Base-by-base conservation (phyloP, 1,284 basidiomycete genomes). In the Cryptococcus sp. region DNA sequence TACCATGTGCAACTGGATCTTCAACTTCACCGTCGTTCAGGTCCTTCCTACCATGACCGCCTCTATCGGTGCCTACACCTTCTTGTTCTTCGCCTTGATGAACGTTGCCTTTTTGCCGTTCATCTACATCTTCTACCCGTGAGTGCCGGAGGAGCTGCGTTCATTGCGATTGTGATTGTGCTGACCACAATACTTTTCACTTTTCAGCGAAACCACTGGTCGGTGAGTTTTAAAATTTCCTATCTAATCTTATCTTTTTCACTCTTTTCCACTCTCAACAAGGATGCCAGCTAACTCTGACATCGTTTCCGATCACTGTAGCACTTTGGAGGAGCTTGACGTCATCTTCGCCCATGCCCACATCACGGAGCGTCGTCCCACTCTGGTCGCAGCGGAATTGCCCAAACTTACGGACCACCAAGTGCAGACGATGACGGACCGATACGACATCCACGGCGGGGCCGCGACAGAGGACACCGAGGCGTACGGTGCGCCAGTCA, bases 1-100 rank as follows among this genome's bases (percentile, higher is more conserved):
- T 7, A 83, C 82, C 52, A 81, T 81, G 76, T 79, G 78, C 65
- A 82, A 82, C 72, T 80, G 77, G 78, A 60, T 80, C n/a, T 73
- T 72, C 66, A 80, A 79, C 74, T 80, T 79, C 68, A 70, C 79
- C 53, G 78, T 80, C 70, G 79, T 80, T 27, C 79, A 80, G 64
- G 78, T 79, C 23, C 66, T 78, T 19, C 79, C 79, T 13, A 79
- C 78, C 38, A 80, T 80, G 79, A 79, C 77, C 30, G 76, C 77
- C 3, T 78, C 77, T 15, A 78, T 78, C 61, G 63, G 63, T 25
- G 60, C 68, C 11, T 79, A 77, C 73, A 80, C 79, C 52, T 80
- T 80, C 76, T 67, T 80, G 55, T 67, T 80, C 62, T 80, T 80
- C 67, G 78, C 70, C 52, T 55, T 72, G 46, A 77, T 77, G 66